Evolutionary conservation across 106 monocot species (phyloP).

Genomic region (Acanthochlamys bracteata): DNA sequence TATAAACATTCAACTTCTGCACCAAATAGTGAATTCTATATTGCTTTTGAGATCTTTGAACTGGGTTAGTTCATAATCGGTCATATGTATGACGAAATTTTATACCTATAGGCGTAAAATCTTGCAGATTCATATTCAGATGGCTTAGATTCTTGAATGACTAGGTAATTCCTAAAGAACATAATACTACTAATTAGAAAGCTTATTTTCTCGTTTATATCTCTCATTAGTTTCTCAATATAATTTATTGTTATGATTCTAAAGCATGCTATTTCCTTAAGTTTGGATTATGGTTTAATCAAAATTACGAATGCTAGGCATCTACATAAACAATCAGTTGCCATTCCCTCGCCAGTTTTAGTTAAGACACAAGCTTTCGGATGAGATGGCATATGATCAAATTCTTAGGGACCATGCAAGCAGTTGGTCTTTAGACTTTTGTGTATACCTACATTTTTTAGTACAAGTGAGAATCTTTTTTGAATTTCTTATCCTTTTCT

Average conservation of each 20-base stretch:
- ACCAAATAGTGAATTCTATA: slow-evolving; percentile 63
- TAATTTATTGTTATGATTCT: no score
- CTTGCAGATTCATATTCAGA: slow-evolving; percentile 71
- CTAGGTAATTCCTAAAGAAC: slow-evolving; percentile 43
- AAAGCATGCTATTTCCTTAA: neutral
- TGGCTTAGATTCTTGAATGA: slow-evolving; percentile 82
- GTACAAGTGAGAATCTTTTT: slow-evolving; percentile 45
- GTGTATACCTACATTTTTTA: slow-evolving; percentile 78
- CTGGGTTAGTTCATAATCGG: slow-evolving; percentile 75
- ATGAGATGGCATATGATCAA: slow-evolving; percentile 61
- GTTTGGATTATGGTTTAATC: slow-evolving; percentile 11
- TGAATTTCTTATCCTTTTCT: neutral
- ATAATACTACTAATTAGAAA: neutral
- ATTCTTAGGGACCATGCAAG: slow-evolving; percentile 80
- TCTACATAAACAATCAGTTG: slow-evolving; percentile 89
- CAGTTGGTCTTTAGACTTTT: slow-evolving; percentile 61
- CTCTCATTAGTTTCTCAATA: no score
- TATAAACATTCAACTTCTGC: slow-evolving; percentile 32
- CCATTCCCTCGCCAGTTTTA: slow-evolving; percentile 93
- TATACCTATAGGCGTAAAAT: slow-evolving; percentile 74
- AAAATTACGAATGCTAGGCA: slow-evolving; percentile 68
- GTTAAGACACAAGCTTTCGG: slow-evolving; percentile 54
- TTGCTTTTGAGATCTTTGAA: slow-evolving; percentile 75
- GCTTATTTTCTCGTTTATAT: neutral
- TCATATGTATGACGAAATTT: slow-evolving; percentile 89